Percentiles rank a stretch among this genome's conserved stretches.
phyloP scores from a whole-genome alignment of 2,329 filamentous ascomycete genomes.

The Nigrospora osmanthi region DNA sequence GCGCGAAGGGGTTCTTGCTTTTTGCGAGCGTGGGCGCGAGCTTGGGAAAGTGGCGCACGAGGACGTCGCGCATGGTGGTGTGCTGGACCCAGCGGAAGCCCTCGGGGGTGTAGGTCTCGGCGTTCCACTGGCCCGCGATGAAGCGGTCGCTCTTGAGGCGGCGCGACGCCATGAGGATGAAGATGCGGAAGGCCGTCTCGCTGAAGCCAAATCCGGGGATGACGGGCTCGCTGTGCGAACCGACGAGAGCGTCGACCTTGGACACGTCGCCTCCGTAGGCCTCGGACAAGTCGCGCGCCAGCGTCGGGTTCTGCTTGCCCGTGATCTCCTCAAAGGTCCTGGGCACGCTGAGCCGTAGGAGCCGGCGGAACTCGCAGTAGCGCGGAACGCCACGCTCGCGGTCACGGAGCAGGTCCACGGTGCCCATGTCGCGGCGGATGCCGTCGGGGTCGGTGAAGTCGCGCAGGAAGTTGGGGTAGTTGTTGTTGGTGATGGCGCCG shows the following conservation, averaged over 20 bases:
- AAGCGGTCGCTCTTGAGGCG: constrained; percentile 35
- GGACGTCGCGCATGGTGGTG: constrained; percentile 31
- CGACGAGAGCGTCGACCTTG: constrained; percentile 32
- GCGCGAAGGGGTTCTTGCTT: constrained; percentile 23
- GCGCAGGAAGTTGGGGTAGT: constrained; percentile 30
- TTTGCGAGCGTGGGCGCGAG: constrained; percentile 20
- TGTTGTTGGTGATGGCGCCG: constrained; percentile 31
- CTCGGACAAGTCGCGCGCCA: constrained; percentile 25
- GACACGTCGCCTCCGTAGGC: constrained; percentile 33
- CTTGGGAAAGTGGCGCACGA: constrained; percentile 33
- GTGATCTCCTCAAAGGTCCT: constrained; percentile 30
- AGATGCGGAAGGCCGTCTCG: constrained; percentile 37
- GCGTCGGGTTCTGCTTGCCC: constrained; percentile 22
- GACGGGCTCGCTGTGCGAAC: constrained; percentile 31
- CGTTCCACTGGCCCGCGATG: constrained; percentile 31
- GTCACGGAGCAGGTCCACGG: constrained; percentile 37
- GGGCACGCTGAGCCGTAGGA: constrained; percentile 28
- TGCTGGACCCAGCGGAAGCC: constrained; percentile 35
- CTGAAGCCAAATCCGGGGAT: constrained; percentile 37
- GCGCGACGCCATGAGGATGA: constrained; percentile 35
- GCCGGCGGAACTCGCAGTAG: constrained; percentile 34
- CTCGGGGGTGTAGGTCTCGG: constrained; percentile 28
- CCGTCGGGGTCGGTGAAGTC: constrained; percentile 31
- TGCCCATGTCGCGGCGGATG: constrained; percentile 31
- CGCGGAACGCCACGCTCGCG: constrained; percentile 37